Base-by-base conservation (phyloP, 163 green algal genomes). In the Scenedesmus sp. region DNA sequence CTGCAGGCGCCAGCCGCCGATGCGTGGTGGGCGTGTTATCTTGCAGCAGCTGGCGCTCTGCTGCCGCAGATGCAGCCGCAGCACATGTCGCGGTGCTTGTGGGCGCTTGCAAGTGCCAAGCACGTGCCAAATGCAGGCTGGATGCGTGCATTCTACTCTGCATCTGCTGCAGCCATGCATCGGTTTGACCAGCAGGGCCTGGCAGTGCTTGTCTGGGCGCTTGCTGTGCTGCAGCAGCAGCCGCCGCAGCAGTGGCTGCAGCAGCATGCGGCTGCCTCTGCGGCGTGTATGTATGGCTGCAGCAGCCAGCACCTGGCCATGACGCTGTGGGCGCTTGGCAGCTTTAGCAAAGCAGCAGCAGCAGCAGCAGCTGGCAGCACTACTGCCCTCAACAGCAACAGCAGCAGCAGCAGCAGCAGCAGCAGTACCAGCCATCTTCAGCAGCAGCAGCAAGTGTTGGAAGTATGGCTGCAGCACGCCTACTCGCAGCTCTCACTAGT, bases 251-350 rank as follows among this genome's bases (percentile, higher is more conserved):
- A 46, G 7, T 92, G 90, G 90, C 56, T 90, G 83, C 15, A 55
- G 52, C 12, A 57, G 10, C 87, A 88, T 59, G 83, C 64, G 56
- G 82, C 67, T 15, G 84, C 90, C 4, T 60, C 20, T 67, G 56
- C 70, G 9, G 56, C 83, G 16, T 10, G 57, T 7, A 56, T 90
- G 56, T 34, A 55, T 16, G 4, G 26, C 12, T 90, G 66, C 57
- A 82, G 8, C 34, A 57, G 76, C 70, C 90, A 90, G 73, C 83
- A 92, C 7, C 66, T 92, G 0, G 57, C 59, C 57, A 92, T 90
- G 64, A 70, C 83, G 10, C 15, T 90, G 26, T 92, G 90, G 90
- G 90, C 90, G 3, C 60, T 87, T 20, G 90, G 56, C 10, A 77
- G 83, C 60, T n/a, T 84, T 1, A 67, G 55, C 26, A 62, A 20